Evolutionary conservation across 306 rosid species (phyloP).

Genomic region (Fagus crenata): DNA sequence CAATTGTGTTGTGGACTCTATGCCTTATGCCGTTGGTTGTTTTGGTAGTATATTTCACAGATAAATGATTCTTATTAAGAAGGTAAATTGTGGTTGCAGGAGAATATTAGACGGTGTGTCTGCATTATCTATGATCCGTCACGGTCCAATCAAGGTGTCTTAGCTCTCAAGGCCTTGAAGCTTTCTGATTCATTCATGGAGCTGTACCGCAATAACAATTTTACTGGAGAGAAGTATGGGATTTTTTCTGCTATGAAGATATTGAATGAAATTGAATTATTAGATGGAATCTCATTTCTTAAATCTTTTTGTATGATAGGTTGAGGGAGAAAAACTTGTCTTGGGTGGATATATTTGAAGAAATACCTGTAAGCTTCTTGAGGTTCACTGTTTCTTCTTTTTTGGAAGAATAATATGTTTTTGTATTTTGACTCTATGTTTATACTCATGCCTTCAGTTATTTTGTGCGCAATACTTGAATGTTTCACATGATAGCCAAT

Average conservation of each 20-base stretch:
- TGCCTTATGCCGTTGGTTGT: background rate
- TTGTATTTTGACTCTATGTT: background rate
- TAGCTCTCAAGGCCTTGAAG: conserved; percentile 90
- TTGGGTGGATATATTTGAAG: conserved; percentile 97
- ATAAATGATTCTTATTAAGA: conserved; percentile 11
- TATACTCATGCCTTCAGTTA: background rate
- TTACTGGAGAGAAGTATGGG: conserved; percentile 90
- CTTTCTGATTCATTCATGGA: conserved; percentile 96
- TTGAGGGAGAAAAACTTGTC: conserved; percentile 93
- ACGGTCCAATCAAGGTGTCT: conserved; percentile 85
- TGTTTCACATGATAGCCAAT: background rate
- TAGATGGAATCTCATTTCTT: conserved; percentile 28
- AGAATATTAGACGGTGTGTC: conserved; percentile 89
- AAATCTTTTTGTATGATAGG: conserved; percentile 46
- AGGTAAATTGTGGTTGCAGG: conserved; percentile 48
- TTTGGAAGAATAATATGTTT: background rate
- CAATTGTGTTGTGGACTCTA: background rate
- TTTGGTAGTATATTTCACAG: background rate
- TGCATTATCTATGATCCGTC: conserved; percentile 96
- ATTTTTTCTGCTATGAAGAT: conserved; percentile 14
- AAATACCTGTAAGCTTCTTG: conserved; percentile 76
- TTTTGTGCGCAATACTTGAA: background rate
- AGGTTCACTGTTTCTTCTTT: conserved; percentile 12
- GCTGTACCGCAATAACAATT: conserved; percentile 81
- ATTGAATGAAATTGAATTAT: conserved; percentile 18